Evolutionary conservation across 2,329 filamentous ascomycete genomes (phyloP).

Genomic region (Stenocarpella maydis): DNA sequence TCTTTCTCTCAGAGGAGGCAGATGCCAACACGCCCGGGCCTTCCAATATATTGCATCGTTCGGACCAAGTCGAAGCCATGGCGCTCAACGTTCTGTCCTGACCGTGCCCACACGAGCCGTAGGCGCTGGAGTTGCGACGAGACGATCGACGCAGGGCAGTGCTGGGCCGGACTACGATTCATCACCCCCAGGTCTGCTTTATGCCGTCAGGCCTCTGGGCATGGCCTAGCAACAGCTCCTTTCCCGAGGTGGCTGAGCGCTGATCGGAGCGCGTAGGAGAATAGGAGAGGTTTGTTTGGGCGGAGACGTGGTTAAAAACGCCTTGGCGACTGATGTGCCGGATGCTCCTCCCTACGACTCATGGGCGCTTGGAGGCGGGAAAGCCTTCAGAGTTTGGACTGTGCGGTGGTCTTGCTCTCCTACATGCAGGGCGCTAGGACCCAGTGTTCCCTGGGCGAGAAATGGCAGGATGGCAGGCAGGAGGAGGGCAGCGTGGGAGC

Average conservation of each 20-base stretch:
- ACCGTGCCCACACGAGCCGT: not conserved
- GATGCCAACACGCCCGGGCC: constrained; percentile 16
- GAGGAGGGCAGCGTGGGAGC: not conserved
- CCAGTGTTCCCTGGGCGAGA: constrained; percentile 17
- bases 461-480: not conserved
- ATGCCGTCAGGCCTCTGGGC: constrained; percentile 5
- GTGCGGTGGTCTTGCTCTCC: constrained; percentile 10
- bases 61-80: constrained; percentile 7
- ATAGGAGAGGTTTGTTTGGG: not conserved
- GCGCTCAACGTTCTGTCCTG: constrained; percentile 19
- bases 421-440: constrained; percentile 19
- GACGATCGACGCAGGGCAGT: constrained; percentile 10
- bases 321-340: constrained; percentile 5
- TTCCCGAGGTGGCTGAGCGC: not conserved
- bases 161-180: constrained; percentile 8
- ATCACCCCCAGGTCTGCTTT: constrained; percentile 14
- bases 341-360: not conserved
- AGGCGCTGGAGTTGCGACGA: constrained; percentile 16
- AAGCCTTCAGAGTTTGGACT: constrained; percentile 8
- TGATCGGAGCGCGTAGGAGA: constrained; percentile 10
- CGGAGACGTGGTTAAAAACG: not conserved
- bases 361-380: constrained; percentile 8
- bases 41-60: constrained; percentile 15
- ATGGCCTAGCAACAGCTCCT: constrained; percentile 13
- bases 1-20: constrained; percentile 3